These are phyloP conservation scores for Globisporangium viniferum DNA, from an alignment of 352 stramenopile species.

Conservation along the genomic window DNA sequence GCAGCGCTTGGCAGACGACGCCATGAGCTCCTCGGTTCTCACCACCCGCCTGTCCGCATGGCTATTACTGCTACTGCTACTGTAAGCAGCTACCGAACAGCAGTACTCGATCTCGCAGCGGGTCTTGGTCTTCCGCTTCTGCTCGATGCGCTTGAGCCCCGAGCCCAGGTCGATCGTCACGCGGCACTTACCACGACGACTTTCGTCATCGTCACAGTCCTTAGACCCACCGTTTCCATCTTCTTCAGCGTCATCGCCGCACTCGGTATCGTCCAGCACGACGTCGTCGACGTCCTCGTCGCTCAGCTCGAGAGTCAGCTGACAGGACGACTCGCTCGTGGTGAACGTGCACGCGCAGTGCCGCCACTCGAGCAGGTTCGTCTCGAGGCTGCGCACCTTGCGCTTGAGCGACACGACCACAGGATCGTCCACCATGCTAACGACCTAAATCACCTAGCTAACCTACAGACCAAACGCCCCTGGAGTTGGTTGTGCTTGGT, in stretches of 20 bases:
- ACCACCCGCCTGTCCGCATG: conserved; percentile 6
- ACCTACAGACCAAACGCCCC: no score
- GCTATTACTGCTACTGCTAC: neutral
- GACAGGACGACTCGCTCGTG: conserved; percentile 22
- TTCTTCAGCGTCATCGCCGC: neutral
- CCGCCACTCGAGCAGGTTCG: conserved; percentile 67
- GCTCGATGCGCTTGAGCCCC: conserved; percentile 41
- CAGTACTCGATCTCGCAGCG: conserved; percentile 51
- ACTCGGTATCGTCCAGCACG: conserved; percentile 14
- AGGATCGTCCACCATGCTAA: conserved; percentile 3
- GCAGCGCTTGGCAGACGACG: conserved; percentile 58
- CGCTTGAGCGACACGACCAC: conserved; percentile 50
- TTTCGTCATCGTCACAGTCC: neutral
- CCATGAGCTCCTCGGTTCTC: conserved; percentile 64
- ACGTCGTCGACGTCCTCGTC: conserved; percentile 25
- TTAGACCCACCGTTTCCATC: neutral
- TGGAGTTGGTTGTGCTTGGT: no score
- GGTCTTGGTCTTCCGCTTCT: conserved; percentile 58
- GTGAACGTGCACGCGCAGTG: conserved; percentile 47
- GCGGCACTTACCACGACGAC: conserved; percentile 15
- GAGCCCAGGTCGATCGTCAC: conserved; percentile 41
- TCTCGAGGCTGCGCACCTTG: conserved; percentile 54
- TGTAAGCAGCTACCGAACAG: neutral
- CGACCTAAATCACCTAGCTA: no score
- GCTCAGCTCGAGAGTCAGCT: conserved; percentile 35